Evolutionary conservation across 2,329 filamentous ascomycete species (phyloP), one percentile per base, ranked within the genome.

Genomic region (Claviceps paspali): DNA sequence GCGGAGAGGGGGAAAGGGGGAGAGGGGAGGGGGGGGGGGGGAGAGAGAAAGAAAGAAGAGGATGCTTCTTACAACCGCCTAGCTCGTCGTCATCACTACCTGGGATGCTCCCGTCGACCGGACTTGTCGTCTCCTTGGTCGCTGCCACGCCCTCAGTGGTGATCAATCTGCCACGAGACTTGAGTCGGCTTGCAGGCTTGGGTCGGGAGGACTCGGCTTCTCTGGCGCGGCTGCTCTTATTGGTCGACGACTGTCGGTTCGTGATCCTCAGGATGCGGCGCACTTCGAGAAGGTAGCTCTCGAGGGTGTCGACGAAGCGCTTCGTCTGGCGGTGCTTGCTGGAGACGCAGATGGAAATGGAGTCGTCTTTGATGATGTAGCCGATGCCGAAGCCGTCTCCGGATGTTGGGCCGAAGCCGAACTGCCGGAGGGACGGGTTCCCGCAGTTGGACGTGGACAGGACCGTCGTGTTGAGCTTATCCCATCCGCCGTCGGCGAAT

Each of bases 401-500:
- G 0, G 83, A 88, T 0, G 88, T 93, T 2, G 91, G 91, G 0
- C 91, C 91, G 54, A 98, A 98, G 3, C 91, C 91, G 50, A 98
- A 98, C 50, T 96, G 88, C 2, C 91, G 78, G 14, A 98, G 75
- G 0, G 81, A 85, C 0, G 91, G 91, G 59, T 96, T 98, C 41
- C 91, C 91, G 59, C 91, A 98, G 65, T 98, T 98, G n/a, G 87
- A 95, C 0, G 91, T 96, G 6, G 84, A 93, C 28, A 98, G 66
- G 45, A 96, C 84, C 7, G 88, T 96, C 44, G 74, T 92, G 64
- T 96, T 96, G 46, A 95, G 73, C 54, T 82, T 87, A 58, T 96
- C 88, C 86, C 87, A 98, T 33, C 88, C 91, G 1, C 71, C 49
- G 52, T 98, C 91, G 33, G 79, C 77, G 56, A 96, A 98, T 39